Conservation (phyloP, 2,329 filamentous ascomycete genomes). For the Fusarium heterosporum region DNA sequence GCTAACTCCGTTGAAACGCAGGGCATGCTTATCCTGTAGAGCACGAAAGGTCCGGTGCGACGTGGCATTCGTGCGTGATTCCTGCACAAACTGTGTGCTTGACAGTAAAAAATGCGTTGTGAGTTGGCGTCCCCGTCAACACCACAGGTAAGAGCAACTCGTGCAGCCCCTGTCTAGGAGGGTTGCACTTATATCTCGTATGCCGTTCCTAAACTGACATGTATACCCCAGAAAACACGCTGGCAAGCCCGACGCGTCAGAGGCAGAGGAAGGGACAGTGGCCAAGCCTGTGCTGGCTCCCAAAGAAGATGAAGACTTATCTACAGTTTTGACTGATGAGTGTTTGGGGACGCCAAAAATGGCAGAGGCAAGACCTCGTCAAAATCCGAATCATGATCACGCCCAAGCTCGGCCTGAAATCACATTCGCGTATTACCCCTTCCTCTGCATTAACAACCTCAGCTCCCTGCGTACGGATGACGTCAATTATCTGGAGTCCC, state of each 20-base stretch:
- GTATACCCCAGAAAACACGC: not conserved
- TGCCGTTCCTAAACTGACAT: not conserved
- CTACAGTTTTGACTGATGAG: not conserved
- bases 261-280: not conserved
- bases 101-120: not conserved
- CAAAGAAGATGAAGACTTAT: not conserved
- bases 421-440: not conserved
- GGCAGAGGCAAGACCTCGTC: not conserved
- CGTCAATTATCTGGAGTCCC: not conserved
- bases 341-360: not conserved
- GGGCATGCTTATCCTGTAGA: not conserved
- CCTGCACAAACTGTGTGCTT: constrained; percentile 3
- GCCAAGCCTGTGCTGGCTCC: not conserved
- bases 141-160: not conserved
- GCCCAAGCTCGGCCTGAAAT: not conserved
- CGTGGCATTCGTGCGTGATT: not conserved
- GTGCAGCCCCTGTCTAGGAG: not conserved
- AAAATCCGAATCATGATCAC: not conserved
- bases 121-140: not conserved
- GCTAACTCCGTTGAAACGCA: not conserved
- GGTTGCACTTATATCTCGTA: rapidly evolving
- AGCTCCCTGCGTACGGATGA: not conserved
- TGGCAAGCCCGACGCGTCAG: not conserved
- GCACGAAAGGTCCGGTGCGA: constrained; percentile 1
- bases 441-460: not conserved